phyloP scores from a whole-genome alignment of 495 filamentous ascomycete genomes.

The Penicillium canariense region DNA sequence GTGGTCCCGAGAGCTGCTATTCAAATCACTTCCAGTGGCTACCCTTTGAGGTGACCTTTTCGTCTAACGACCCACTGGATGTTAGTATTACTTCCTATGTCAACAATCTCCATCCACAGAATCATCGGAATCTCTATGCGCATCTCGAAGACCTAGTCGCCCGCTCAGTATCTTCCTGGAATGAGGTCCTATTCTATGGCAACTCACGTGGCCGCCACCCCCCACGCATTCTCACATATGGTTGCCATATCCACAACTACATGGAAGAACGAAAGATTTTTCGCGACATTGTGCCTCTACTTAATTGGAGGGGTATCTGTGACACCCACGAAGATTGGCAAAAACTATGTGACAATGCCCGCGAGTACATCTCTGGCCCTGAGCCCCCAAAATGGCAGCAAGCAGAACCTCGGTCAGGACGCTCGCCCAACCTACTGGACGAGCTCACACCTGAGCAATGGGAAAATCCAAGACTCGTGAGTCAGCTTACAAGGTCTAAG shows the following conservation, averaged over 20 bases:
- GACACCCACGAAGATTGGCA: background rate
- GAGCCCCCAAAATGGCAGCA: background rate
- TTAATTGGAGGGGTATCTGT: background rate
- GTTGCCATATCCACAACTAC: background rate
- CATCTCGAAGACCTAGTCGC: background rate
- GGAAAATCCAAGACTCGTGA: background rate
- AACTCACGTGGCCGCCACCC: background rate
- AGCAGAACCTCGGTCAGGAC: background rate
- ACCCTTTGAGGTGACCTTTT: background rate
- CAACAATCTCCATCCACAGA: background rate
- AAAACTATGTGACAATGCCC: background rate
- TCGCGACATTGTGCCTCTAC: background rate
- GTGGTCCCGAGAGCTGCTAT: background rate
- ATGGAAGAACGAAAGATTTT: background rate
- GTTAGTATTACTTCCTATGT: background rate
- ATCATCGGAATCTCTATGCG: background rate
- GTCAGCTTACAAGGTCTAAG: background rate
- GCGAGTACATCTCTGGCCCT: background rate
- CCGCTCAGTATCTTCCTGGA: background rate
- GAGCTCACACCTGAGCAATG: background rate
- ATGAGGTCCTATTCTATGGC: background rate
- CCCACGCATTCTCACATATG: background rate
- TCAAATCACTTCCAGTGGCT: background rate
- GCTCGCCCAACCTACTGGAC: background rate
- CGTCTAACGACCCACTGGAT: background rate